Percentiles rank a stretch among this genome's conserved stretches.
phyloP scores from a whole-genome alignment of 2,329 filamentous ascomycete species.

The Aschersonia sp. region DNA sequence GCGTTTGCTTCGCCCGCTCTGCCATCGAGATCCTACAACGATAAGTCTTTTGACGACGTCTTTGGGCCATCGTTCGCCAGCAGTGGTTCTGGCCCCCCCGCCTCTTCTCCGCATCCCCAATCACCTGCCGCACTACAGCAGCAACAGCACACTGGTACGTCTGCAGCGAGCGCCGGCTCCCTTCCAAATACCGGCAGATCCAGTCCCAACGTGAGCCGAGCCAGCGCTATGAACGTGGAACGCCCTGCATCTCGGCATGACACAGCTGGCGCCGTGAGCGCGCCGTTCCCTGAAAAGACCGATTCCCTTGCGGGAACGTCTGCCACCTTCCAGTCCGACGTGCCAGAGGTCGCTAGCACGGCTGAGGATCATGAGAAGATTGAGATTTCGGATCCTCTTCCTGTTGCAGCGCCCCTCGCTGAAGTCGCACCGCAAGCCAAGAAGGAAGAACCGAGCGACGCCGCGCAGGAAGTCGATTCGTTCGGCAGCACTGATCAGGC shows the following conservation, averaged over 20 bases:
- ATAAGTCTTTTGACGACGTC: slow-evolving; percentile 71
- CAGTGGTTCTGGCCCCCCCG: slow-evolving; percentile 19
- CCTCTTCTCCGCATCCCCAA: slow-evolving; percentile 15
- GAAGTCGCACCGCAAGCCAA: slow-evolving; percentile 7
- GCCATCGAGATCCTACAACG: slow-evolving; percentile 32
- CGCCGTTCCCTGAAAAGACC: slow-evolving; percentile 49
- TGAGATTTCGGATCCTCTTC: slow-evolving; percentile 13
- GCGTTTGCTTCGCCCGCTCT: slow-evolving; percentile 30
- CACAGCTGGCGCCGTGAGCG: slow-evolving; percentile 44
- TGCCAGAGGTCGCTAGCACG: slow-evolving; percentile 8
- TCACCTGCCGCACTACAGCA: slow-evolving; percentile 23
- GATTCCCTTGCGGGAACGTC: slow-evolving; percentile 68
- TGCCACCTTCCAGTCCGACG: slow-evolving; percentile 43
- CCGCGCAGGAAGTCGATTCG: slow-evolving; percentile 23
- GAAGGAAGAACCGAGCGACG: slow-evolving; percentile 5
- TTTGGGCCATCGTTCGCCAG: slow-evolving; percentile 54
- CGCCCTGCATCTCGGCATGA: slow-evolving; percentile 33
- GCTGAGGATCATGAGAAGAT: slow-evolving; percentile 10
- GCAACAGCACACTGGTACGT: slow-evolving; percentile 43
- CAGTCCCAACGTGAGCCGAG: slow-evolving; percentile 49
- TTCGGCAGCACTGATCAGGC: slow-evolving; percentile 38
- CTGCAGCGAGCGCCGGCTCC: slow-evolving; percentile 35
- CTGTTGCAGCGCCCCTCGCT: slow-evolving; percentile 2
- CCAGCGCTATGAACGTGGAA: slow-evolving; percentile 41
- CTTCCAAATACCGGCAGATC: slow-evolving; percentile 33